Evolutionary conservation across 139 green algal genomes (phyloP).

Genomic region (Chlamydomonas sphaeroides): DNA sequence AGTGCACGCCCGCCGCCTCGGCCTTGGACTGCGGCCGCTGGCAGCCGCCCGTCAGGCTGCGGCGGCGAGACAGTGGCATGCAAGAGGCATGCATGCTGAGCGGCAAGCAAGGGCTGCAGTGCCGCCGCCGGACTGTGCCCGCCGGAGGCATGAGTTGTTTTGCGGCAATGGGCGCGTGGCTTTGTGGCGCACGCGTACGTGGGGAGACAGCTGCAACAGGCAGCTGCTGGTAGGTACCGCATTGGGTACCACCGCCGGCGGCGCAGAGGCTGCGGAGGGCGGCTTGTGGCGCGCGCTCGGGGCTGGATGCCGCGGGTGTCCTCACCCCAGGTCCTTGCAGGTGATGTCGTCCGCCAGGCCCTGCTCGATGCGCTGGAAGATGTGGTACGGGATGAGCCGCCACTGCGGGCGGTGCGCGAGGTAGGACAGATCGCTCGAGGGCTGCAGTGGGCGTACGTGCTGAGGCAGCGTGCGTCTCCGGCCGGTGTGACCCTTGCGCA

Average conservation of each 20-base stretch:
- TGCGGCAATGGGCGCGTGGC: too few species aligned
- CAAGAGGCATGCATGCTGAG: too few species aligned
- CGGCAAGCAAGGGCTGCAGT: too few species aligned
- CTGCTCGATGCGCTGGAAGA: conserved; percentile 22
- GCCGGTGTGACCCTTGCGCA: neutral
- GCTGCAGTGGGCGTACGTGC: too few species aligned
- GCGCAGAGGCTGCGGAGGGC: neutral
- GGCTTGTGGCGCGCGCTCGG: conserved; percentile 29
- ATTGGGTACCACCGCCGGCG: neutral
- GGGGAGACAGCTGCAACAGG: neutral
- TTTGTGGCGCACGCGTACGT: too few species aligned
- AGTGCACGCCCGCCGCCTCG: too few species aligned
- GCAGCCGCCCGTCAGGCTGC: conserved; percentile 47
- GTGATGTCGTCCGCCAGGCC: conserved; percentile 55
- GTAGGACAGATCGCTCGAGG: conserved; percentile 43
- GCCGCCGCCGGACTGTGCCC: too few species aligned
- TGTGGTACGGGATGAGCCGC: conserved; percentile 48
- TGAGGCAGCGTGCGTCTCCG: too few species aligned
- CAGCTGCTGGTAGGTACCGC: neutral
- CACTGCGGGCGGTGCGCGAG: neutral
- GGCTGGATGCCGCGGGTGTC: neutral
- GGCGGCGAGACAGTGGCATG: neutral
- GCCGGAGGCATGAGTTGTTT: too few species aligned
- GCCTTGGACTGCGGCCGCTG: conserved; percentile 62
- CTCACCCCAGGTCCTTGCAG: conserved; percentile 64